phyloP scores from a whole-genome alignment of 106 monocot genomes.

The Apostasia ramifera region DNA sequence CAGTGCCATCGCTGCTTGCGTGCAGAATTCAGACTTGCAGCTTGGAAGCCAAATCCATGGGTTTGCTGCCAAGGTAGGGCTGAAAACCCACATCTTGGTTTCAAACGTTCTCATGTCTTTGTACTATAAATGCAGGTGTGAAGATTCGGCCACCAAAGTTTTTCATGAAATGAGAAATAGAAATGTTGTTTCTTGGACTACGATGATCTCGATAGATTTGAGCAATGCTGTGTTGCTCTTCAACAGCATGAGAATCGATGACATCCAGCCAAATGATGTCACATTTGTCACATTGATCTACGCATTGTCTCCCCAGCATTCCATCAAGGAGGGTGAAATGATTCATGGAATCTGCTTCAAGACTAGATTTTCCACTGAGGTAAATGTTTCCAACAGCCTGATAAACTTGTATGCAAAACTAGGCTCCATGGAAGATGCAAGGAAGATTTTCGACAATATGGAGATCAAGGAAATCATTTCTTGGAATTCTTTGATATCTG shows the following conservation, averaged over 20 bases:
- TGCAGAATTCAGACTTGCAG: slow-evolving; percentile 16
- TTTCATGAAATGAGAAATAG: slow-evolving; percentile 36
- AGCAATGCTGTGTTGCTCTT: slow-evolving; percentile 40
- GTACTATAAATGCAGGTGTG: slow-evolving; percentile 51
- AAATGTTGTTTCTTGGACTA: slow-evolving; percentile 87
- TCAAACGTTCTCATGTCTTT: slow-evolving; percentile 77
- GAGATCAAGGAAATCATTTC: slow-evolving; percentile 28
- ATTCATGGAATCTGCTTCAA: slow-evolving; percentile 57
- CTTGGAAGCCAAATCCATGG: slow-evolving; percentile 63
- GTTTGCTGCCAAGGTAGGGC: slow-evolving; percentile 30
- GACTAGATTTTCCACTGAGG: slow-evolving; percentile 22
- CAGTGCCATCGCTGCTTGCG: slow-evolving; percentile 54
- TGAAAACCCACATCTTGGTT: slow-evolving; percentile 28
- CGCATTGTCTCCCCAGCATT: slow-evolving; percentile 23
- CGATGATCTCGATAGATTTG: slow-evolving; percentile 59
- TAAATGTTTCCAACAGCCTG: slow-evolving; percentile 65
- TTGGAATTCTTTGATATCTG: slow-evolving; percentile 75
- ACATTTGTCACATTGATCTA: slow-evolving; percentile 56
- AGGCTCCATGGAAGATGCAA: slow-evolving; percentile 32
- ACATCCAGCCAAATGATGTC: slow-evolving; percentile 62
- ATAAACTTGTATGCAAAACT: slow-evolving; percentile 67
- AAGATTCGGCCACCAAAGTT: slow-evolving; percentile 20
- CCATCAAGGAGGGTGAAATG: slow-evolving; percentile 29
- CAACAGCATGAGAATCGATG: slow-evolving; percentile 48
- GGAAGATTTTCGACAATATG: slow-evolving; percentile 61